Evolutionary conservation across 805 yeast genomes (phyloP), one percentile per base, ranked within the genome.

Genomic region (Wickerhamomyces chaumierensis): DNA sequence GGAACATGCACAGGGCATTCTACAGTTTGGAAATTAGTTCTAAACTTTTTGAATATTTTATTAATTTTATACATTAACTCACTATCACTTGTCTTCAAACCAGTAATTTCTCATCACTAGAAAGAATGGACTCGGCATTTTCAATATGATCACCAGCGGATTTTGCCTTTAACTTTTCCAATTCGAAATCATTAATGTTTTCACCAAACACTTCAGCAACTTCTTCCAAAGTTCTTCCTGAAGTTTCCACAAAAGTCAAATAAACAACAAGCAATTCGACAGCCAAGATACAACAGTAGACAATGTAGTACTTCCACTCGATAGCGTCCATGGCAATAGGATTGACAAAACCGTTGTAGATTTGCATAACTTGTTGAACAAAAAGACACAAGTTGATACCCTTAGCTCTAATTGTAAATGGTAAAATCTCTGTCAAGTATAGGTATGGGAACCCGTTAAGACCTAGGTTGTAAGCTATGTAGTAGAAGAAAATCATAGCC

Each of bases 401-500:
- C 40, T 56, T 56, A 7, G 57, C 48, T 55, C 62, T 51, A 31
- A 50, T 46, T 14, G 55, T 52, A 49, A 47, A 57, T 36, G 67
- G 58, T 36, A 56, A 43, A 28, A 57, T 56, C 50, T 67, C 76
- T 32, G 75, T 66, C 37, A 63, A 47, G 49, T 70, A 71, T 34
- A 67, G 48, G 48, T 53, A 62, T 37, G 73, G 71, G 39, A 69
- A 57, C 37, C 73, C 73, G 41, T 67, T 66, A 38, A 57, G 48
- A 31, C 69, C 69, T 34, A 61, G 52, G 46, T 66, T 59, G 54
- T 68, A 70, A 32, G 60, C 57, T 38, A 54, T 47, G 52, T 62
- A 60, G 63, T 59, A 68, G 27, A 70, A 48, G 62, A 69, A 71
- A 37, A 73, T 66, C 69, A 72, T 66, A 7, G 71, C 71, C 48